phyloP scores from a whole-genome alignment of 23 red algal genomes.

The Pyropia haitanensis region DNA sequence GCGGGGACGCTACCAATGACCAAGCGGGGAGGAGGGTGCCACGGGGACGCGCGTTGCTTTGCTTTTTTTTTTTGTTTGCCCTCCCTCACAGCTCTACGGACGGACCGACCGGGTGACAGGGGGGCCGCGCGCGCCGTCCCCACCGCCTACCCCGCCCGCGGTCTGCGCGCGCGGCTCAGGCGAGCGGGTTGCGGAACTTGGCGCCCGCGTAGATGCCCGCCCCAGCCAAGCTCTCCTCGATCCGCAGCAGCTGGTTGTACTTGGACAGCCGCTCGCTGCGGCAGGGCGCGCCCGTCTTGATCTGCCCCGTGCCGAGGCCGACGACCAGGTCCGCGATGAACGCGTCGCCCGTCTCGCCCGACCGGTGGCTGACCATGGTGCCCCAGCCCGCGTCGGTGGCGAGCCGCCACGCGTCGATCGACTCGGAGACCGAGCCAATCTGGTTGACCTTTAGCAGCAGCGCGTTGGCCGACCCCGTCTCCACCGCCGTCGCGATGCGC shows the following conservation, averaged over 20 bases:
- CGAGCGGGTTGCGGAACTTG: constrained; percentile 66
- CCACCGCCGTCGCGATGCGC: constrained; percentile 59
- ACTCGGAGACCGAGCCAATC: constrained; percentile 86
- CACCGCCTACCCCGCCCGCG: too few species aligned
- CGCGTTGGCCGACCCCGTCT: constrained; percentile 67
- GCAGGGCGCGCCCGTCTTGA: constrained; percentile 95
- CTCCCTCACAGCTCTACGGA: too few species aligned
- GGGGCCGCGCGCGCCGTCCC: too few species aligned
- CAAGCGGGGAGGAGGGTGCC: too few species aligned
- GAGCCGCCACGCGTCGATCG: constrained; percentile 75
- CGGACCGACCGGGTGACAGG: too few species aligned
- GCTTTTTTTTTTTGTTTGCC: too few species aligned
- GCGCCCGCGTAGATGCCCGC: constrained; percentile 70
- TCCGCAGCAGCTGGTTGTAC: constrained; percentile 95
- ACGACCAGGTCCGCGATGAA: constrained; percentile 89
- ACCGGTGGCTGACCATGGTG: constrained; percentile 94
- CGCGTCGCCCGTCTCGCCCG: constrained; percentile 83
- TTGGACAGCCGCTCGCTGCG: constrained; percentile 93
- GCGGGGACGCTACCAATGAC: too few species aligned
- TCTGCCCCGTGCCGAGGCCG: constrained; percentile 86
- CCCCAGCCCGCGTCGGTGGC: constrained; percentile 75
- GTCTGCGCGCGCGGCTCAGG: too few species aligned
- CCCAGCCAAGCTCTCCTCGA: constrained; percentile 69
- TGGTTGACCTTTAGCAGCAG: constrained; percentile 96
- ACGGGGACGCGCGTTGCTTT: too few species aligned